phyloP scores from a whole-genome alignment of 352 stramenopile genomes.

The Phytophthora pisi region DNA sequence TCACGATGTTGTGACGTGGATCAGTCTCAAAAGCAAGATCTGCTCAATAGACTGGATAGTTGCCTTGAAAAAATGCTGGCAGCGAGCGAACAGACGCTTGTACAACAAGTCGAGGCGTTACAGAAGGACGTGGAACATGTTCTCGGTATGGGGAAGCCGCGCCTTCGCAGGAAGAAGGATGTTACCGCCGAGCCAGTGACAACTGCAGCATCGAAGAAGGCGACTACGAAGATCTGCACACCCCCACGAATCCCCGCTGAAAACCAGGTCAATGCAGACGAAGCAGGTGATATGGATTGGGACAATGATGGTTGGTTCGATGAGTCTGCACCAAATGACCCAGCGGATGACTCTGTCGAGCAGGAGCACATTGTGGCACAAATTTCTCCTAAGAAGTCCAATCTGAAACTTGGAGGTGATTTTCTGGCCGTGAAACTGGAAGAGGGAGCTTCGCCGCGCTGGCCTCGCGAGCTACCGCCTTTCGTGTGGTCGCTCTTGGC shows the following conservation, averaged over 20 bases:
- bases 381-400: constrained; percentile 26
- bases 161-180: not conserved
- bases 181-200: not conserved
- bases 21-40: constrained; percentile 24
- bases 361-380: constrained; percentile 28
- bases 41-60: constrained; percentile 41
- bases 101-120: constrained; percentile 25
- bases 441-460: constrained; percentile 16
- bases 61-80: constrained; percentile 23
- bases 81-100: constrained; percentile 18
- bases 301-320: constrained; percentile 38
- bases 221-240: constrained; percentile 1
- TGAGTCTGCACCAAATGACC: constrained; percentile 17
- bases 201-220: not conserved
- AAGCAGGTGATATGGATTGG: constrained; percentile 18
- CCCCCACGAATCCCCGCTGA: not conserved
- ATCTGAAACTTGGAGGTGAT: constrained; percentile 35
- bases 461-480: constrained; percentile 35
- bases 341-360: constrained; percentile 20
- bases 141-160: constrained; percentile 10
- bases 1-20: constrained; percentile 27
- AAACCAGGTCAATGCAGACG: constrained; percentile 10
- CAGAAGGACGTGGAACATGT: constrained; percentile 25
- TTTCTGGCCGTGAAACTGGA: constrained; percentile 41
- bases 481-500: constrained; percentile 54